A percentile compares a stretch with the other conserved stretches of the same genome.
phyloP scores from a whole-genome alignment of 805 yeast species.

The Wickerhamomyces canadensis region DNA sequence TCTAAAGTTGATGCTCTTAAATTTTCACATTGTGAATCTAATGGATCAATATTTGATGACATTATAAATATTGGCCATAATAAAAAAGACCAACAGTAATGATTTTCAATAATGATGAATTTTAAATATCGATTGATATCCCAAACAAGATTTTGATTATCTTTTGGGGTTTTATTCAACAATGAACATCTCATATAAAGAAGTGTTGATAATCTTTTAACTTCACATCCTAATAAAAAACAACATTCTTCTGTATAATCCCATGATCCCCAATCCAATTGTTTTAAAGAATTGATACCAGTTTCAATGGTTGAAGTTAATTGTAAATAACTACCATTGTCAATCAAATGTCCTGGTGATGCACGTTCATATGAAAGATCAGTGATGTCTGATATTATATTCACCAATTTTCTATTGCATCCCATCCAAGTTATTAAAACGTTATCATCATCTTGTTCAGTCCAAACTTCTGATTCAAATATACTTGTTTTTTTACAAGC shows the following conservation, averaged over 20 bases:
- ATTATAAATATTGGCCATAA: slow-evolving; percentile 10
- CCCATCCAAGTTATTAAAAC: slow-evolving; percentile 9
- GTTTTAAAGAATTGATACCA: background rate
- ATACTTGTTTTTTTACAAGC: slow-evolving; percentile 5
- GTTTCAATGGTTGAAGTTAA: background rate
- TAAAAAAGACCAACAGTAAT: slow-evolving; percentile 5
- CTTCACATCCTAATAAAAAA: slow-evolving; percentile 7
- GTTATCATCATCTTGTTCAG: background rate
- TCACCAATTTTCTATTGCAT: slow-evolving; percentile 3
- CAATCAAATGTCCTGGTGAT: background rate
- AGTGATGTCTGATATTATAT: slow-evolving; percentile 8
- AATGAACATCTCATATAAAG: slow-evolving; percentile 5
- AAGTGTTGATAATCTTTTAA: slow-evolving; percentile 4
- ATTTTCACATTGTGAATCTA: slow-evolving; percentile 1
- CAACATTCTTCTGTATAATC: slow-evolving; percentile 4
- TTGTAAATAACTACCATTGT: background rate
- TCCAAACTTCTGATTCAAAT: slow-evolving; percentile 6
- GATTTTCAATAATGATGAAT: slow-evolving; percentile 3
- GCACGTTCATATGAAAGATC: slow-evolving; percentile 5
- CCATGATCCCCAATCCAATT: background rate
- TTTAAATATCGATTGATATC: slow-evolving; percentile 2
- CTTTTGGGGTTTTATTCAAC: slow-evolving; percentile 4
- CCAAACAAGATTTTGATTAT: background rate
- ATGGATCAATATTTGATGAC: slow-evolving; percentile 2
- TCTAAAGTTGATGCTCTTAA: slow-evolving; percentile 4